Base-by-base conservation (phyloP, 441 rosid species). In the Pelargonium cotyledonis region DNA sequence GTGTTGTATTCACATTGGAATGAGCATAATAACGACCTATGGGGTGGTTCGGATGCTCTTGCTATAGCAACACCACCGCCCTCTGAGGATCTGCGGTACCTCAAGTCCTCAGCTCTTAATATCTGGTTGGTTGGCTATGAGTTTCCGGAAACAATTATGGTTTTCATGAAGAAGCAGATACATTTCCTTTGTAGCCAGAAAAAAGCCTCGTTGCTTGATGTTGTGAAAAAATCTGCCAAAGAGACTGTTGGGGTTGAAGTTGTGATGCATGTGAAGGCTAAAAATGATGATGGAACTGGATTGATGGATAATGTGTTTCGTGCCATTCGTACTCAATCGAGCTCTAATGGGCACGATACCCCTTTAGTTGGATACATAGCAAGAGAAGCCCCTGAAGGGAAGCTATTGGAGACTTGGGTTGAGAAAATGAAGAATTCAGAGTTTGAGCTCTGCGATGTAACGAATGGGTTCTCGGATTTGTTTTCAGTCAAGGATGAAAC, bases 81-180 rank as follows among this genome's bases (percentile, higher is more conserved):
- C 71, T 89, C 92, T 0, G 92, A 89, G 68, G 96, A 90, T 71
- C 70, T 89, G 58, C 85, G 97, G 11, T 89, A 90, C 70, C 72
- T 88, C 70, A 93, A 93, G 69, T 93, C 98, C 8, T 90, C 97
- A 0, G 97, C 98, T 0, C 71, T 93, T 67, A 89, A 89, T 70
- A 81, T 88, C 46, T 93, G 98, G 97, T 84, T 93, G 80, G 70
- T 89, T 51, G 97, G 97, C 21, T 89, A 88, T 63, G 98, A 93
- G 82, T 93, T 92, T 69, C 97, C 97, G 0, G 97, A 93, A 77
- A 93, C 98, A 0, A 88, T 90, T 19, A 90, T 89, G 92, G 94
- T 90, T 68, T 93, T 89, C 78, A 75, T 80, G 74, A 82, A 77
- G 74, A 90, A 84, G 76, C 92, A 90, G 80, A 84, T 93, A 38